These are phyloP conservation scores for Fraxinus greggii DNA, from an alignment of 305 asterid genomes.

Conservation along the genomic window DNA sequence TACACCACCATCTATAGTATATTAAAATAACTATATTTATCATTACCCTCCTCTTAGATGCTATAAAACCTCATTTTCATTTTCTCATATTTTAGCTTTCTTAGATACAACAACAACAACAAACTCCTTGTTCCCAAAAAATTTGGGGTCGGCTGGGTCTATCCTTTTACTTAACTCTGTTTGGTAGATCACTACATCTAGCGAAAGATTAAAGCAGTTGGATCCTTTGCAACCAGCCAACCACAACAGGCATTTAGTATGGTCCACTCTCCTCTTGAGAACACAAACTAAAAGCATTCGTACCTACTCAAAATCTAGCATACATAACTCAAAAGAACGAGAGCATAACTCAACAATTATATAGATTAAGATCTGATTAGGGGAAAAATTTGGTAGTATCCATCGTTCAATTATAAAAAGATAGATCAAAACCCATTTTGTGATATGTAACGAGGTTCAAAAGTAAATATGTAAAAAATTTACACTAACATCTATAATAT, in stretches of 20 bases:
- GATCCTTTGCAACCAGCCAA: background rate
- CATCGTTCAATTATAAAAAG: slow-evolving; percentile 5
- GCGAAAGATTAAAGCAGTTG: background rate
- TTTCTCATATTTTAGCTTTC: background rate
- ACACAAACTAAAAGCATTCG: background rate
- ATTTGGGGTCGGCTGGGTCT: background rate
- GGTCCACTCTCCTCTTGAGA: background rate
- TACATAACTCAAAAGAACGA: background rate
- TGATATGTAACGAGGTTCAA: background rate
- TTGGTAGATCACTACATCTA: background rate
- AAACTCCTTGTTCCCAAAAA: background rate
- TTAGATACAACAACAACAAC: background rate
- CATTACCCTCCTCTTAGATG: background rate
- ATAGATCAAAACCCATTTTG: background rate
- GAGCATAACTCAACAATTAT: background rate
- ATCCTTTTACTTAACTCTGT: background rate
- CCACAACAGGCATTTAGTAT: background rate
- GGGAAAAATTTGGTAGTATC: background rate
- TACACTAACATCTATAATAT: background rate
- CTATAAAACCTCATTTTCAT: background rate
- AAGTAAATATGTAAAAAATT: background rate
- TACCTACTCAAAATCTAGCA: background rate
- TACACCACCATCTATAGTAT: background rate
- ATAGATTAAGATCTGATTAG: background rate
- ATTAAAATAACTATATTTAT: background rate